A percentile compares a stretch with the other conserved stretches of the same genome.
Conservation (phyloP, 352 stramenopile species). For the Phytophthora boehmeriae region DNA sequence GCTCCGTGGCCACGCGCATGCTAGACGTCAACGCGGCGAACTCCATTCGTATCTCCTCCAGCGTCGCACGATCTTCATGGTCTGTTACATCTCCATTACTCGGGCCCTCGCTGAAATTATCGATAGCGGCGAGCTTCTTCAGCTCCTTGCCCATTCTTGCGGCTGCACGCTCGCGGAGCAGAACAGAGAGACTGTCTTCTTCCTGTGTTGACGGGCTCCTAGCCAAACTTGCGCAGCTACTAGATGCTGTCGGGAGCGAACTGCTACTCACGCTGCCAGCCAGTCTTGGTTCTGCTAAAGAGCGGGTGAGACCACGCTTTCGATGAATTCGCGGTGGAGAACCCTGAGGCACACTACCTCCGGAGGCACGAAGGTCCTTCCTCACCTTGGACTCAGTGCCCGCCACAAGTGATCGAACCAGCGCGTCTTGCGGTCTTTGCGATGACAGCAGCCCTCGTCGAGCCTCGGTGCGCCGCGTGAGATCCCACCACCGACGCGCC, state of each 20-base stretch:
- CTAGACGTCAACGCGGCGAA: conserved; percentile 15
- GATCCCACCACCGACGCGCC: conserved; percentile 56
- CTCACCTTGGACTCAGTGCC: conserved; percentile 50
- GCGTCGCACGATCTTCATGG: neutral
- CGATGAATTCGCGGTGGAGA: neutral
- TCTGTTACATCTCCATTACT: neutral
- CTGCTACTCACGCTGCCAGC: conserved; percentile 13
- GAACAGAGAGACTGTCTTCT: conserved; percentile 29
- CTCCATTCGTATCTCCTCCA: conserved; percentile 16
- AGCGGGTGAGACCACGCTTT: conserved; percentile 14
- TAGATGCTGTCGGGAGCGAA: conserved; percentile 5
- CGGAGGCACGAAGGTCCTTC: conserved; percentile 26
- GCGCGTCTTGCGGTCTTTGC: conserved; percentile 50
- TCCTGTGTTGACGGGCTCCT: conserved; percentile 23
- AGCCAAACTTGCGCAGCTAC: conserved; percentile 1
- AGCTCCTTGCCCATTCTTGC: conserved; percentile 14
- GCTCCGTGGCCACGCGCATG: conserved; percentile 15
- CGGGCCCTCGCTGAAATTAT: conserved; percentile 8
- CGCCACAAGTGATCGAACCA: conserved; percentile 49
- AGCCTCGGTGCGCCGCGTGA: conserved; percentile 58
- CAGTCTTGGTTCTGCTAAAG: too few species aligned
- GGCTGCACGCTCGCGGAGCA: conserved; percentile 26
- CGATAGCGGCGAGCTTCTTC: conserved; percentile 1
- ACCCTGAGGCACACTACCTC: conserved; percentile 3
- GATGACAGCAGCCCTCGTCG: conserved; percentile 52